Evolutionary conservation across 2,329 filamentous ascomycete species (phyloP).

Genomic region (Claviceps cyperi): DNA sequence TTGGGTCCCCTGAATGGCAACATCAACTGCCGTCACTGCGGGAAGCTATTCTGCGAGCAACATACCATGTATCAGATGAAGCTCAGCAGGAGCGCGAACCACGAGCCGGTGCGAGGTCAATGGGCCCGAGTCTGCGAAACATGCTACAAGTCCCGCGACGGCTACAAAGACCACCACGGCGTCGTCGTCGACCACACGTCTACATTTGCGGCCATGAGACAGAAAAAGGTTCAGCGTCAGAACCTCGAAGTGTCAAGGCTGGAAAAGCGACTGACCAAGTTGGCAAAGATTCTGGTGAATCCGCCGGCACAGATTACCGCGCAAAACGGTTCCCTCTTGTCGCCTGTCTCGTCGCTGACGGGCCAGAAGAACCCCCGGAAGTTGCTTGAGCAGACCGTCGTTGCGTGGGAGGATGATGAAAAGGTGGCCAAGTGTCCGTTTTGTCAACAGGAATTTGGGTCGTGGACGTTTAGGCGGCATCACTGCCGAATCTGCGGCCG

Average conservation of each 20-base stretch:
- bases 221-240: slow-evolving; percentile 67
- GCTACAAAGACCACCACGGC: slow-evolving; percentile 82
- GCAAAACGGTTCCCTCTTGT: slow-evolving; percentile 38
- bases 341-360: slow-evolving; percentile 44
- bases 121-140: slow-evolving; percentile 97
- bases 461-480: slow-evolving; percentile 83
- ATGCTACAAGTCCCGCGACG: slow-evolving; percentile 93
- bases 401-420: slow-evolving; percentile 88
- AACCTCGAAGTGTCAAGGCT: slow-evolving; percentile 78
- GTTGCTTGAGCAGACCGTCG: slow-evolving; percentile 74
- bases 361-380: slow-evolving; percentile 66
- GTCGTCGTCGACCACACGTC: slow-evolving; percentile 55
- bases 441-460: slow-evolving; percentile 89
- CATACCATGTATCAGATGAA: slow-evolving; percentile 99
- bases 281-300: slow-evolving; percentile 71
- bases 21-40: slow-evolving; percentile 89
- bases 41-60: slow-evolving; percentile 85
- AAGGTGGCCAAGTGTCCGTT: slow-evolving; percentile 73
- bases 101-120: slow-evolving; percentile 77
- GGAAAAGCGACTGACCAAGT: slow-evolving; percentile 80
- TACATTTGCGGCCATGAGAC: slow-evolving; percentile 56
- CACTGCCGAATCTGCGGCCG: slow-evolving; percentile 89
- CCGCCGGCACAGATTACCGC: slow-evolving; percentile 50
- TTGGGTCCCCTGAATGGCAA: slow-evolving; percentile 68
- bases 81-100: slow-evolving; percentile 71